Evolutionary conservation across 169 alveolate genomes (phyloP).

Genomic region (Eimeria brunetti): DNA sequence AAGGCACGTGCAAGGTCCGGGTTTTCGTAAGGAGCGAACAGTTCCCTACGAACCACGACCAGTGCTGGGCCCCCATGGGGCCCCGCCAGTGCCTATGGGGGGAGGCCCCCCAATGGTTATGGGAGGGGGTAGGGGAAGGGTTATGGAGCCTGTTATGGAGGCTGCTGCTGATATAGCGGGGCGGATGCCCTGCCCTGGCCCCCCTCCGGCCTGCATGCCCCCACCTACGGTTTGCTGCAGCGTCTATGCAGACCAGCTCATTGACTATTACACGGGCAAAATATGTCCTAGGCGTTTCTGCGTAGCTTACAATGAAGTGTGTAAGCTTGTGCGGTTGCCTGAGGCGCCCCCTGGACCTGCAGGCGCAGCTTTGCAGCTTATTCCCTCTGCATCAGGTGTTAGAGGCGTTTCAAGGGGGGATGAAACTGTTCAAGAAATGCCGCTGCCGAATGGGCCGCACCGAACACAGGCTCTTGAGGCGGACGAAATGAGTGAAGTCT

Average conservation of each 20-base stretch:
- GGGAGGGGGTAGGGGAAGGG: slow-evolving; percentile 32
- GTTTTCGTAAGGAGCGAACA: slow-evolving; percentile 61
- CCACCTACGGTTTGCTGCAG: slow-evolving; percentile 59
- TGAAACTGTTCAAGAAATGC: neutral
- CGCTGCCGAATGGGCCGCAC: slow-evolving; percentile 26
- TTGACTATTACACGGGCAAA: slow-evolving; percentile 56
- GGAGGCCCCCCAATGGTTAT: neutral
- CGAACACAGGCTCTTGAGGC: slow-evolving; percentile 32
- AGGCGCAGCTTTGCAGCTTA: slow-evolving; percentile 14
- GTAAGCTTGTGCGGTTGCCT: slow-evolving; percentile 47
- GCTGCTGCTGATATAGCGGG: neutral
- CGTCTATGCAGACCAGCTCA: slow-evolving; percentile 56
- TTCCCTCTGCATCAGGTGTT: neutral
- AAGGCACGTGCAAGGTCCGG: slow-evolving; percentile 47
- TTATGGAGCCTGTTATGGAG: slow-evolving; percentile 1
- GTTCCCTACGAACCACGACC: slow-evolving; percentile 60
- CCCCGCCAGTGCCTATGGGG: neutral
- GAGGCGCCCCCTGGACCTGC: slow-evolving; percentile 35
- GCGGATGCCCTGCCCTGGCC: slow-evolving; percentile 1
- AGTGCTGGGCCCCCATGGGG: slow-evolving; percentile 28
- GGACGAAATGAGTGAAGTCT: slow-evolving; percentile 54
- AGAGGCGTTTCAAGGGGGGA: neutral
- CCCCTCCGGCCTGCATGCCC: neutral
- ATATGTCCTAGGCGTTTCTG: slow-evolving; percentile 70
- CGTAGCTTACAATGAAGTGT: slow-evolving; percentile 67